Percentiles rank a stretch among this genome's conserved stretches.
These are phyloP conservation scores for Excoecaria cochinchinensis DNA, from an alignment of 345 rosid genomes.

Conservation along the genomic window DNA sequence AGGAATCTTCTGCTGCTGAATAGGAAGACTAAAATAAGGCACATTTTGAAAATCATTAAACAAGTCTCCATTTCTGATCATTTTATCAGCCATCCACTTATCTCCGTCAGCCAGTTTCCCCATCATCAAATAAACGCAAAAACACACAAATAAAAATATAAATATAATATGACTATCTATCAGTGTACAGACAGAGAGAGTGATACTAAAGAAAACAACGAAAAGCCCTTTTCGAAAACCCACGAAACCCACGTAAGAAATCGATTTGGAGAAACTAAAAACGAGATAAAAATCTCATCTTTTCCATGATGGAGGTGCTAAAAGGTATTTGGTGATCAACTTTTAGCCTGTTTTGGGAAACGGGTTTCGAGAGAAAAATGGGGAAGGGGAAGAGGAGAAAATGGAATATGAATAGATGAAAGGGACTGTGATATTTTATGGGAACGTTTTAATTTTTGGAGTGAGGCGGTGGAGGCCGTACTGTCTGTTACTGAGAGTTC, in stretches of 20 bases:
- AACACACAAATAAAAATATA: neutral
- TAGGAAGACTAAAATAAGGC: constrained; percentile 21
- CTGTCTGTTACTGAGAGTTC: constrained; percentile 29
- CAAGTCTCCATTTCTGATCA: constrained; percentile 30
- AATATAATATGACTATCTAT: neutral
- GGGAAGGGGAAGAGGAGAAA: neutral
- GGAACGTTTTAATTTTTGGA: neutral
- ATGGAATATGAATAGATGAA: neutral
- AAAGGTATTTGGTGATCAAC: too few relatives aligned
- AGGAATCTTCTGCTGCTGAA: constrained; percentile 20
- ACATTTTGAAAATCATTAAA: constrained; percentile 24
- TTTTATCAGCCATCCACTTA: constrained; percentile 19
- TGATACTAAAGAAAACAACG: constrained; percentile 1
- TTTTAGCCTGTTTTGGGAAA: neutral
- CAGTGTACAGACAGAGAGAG: neutral
- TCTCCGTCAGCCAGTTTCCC: constrained; percentile 23
- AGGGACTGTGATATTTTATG: neutral
- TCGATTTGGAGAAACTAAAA: constrained; percentile 1
- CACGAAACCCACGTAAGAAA: constrained; percentile 28
- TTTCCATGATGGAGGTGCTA: neutral
- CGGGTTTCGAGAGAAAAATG: neutral
- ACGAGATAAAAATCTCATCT: neutral
- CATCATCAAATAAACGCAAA: neutral
- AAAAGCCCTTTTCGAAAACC: constrained; percentile 18
- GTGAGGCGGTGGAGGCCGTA: constrained; percentile 13